A percentile compares a stretch with the other conserved stretches of the same genome.
Evolutionary conservation across 352 stramenopile species (phyloP).

Genomic region (Pythium volutum): DNA sequence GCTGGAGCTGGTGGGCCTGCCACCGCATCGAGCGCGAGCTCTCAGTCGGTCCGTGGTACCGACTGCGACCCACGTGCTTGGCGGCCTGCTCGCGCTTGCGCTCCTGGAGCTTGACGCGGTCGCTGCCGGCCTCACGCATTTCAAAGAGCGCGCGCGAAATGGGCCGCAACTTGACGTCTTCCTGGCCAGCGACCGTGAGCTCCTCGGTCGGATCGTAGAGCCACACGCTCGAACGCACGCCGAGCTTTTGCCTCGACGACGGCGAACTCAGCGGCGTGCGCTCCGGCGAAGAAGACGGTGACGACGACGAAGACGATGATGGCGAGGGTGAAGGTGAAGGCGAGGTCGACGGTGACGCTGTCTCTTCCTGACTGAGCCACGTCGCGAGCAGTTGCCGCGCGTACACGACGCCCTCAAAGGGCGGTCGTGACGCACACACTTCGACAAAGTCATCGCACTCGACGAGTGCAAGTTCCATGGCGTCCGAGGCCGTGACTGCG

Average conservation of each 20-base stretch:
- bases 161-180: slow-evolving; percentile 66
- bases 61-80: slow-evolving; percentile 60
- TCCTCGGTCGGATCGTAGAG: slow-evolving; percentile 66
- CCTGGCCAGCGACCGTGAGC: slow-evolving; percentile 14
- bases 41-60: slow-evolving; percentile 76
- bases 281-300: neutral
- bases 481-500: slow-evolving; percentile 36
- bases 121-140: slow-evolving; percentile 56
- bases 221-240: slow-evolving; percentile 48
- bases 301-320: neutral
- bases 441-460: slow-evolving; percentile 65
- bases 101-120: slow-evolving; percentile 51
- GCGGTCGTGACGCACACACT: slow-evolving; percentile 26
- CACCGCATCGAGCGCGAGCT: slow-evolving; percentile 76
- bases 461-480: slow-evolving; percentile 38
- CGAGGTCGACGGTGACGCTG: neutral
- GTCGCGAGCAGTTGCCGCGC: slow-evolving; percentile 20
- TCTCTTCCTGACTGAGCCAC: slow-evolving; percentile 25
- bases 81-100: slow-evolving; percentile 52
- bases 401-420: slow-evolving; percentile 28
- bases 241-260: slow-evolving; percentile 20
- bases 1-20: slow-evolving; percentile 65
- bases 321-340: neutral
- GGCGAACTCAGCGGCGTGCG: slow-evolving; percentile 29
- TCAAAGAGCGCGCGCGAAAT: slow-evolving; percentile 78